phyloP scores from a whole-genome alignment of 2,329 filamentous ascomycete genomes.

The Sclerotinia glacialis region DNA sequence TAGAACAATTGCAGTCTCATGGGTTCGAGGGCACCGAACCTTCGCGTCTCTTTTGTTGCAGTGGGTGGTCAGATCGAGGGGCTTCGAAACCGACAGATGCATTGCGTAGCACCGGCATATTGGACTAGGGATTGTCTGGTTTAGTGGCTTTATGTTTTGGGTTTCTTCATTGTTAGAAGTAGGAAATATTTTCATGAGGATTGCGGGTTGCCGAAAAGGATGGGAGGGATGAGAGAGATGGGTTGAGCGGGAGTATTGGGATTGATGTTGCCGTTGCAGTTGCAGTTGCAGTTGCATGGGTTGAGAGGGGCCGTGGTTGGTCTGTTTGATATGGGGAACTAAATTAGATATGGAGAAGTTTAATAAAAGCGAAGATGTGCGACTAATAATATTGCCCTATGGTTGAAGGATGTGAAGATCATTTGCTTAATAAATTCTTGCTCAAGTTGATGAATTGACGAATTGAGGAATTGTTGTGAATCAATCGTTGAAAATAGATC shows the following conservation, averaged over 20 bases:
- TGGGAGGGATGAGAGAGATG: not conserved
- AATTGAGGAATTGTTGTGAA: no score
- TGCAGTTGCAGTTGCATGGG: no score
- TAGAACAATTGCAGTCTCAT: constrained; percentile 22
- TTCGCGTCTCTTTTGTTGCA: constrained; percentile 26
- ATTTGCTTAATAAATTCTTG: not conserved
- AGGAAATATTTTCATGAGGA: not conserved
- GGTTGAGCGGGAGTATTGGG: not conserved
- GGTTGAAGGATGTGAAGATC: not conserved
- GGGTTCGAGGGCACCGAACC: constrained; percentile 10
- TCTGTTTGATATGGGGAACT: constrained; percentile 7
- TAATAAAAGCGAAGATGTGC: not conserved
- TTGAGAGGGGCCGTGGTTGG: constrained; percentile 6
- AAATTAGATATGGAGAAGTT: constrained; percentile 1
- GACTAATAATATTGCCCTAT: not conserved
- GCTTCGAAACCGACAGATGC: constrained; percentile 25
- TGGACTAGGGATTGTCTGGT: not conserved
- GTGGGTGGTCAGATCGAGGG: constrained; percentile 24
- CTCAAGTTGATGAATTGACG: not conserved
- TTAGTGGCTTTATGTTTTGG: not conserved
- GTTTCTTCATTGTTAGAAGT: not conserved
- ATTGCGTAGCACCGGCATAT: not conserved
- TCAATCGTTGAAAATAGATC: not conserved
- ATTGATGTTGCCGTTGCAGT: no score
- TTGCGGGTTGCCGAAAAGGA: not conserved